Percentiles rank a stretch among this genome's conserved stretches.
Conservation (phyloP, 2,329 filamentous ascomycete species). For the Colletotrichum phormii region DNA sequence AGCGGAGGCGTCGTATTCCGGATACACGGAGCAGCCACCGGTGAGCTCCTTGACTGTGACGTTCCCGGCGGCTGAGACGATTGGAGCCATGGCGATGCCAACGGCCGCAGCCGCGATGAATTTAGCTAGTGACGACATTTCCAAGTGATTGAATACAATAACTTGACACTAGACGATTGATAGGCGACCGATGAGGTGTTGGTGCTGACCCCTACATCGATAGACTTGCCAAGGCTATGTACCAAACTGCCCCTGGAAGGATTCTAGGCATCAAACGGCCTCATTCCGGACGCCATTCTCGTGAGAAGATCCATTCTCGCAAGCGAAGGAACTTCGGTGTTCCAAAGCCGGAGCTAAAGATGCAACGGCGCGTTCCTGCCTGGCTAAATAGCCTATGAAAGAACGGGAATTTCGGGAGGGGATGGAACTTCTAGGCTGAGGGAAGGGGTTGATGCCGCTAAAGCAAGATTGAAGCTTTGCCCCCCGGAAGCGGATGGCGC, state of each 20-base stretch:
- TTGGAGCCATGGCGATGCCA: neutral
- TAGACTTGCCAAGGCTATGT: neutral
- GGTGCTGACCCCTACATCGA: neutral
- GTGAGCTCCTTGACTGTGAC: neutral
- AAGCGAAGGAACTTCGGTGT: slow-evolving; percentile 13
- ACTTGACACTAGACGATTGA: neutral
- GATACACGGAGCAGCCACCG: slow-evolving; percentile 23
- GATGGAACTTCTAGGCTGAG: neutral
- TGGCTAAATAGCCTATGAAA: neutral
- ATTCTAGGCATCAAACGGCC: neutral
- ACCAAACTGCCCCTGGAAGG: neutral
- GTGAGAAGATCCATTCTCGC: neutral
- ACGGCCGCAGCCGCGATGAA: neutral
- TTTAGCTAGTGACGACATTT: neutral
- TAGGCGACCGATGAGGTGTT: neutral
- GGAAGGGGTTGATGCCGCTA: neutral
- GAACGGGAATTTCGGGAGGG: neutral
- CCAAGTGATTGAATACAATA: neutral
- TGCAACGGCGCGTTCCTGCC: slow-evolving; percentile 15
- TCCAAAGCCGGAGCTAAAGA: neutral
- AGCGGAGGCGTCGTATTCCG: slow-evolving; percentile 7
- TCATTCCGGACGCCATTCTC: neutral
- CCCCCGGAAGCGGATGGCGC: neutral
- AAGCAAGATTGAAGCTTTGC: neutral
- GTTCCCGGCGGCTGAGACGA: neutral